Evolutionary conservation across 164 flowering plant genomes (phyloP).

Genomic region (Litsea cubeba): DNA sequence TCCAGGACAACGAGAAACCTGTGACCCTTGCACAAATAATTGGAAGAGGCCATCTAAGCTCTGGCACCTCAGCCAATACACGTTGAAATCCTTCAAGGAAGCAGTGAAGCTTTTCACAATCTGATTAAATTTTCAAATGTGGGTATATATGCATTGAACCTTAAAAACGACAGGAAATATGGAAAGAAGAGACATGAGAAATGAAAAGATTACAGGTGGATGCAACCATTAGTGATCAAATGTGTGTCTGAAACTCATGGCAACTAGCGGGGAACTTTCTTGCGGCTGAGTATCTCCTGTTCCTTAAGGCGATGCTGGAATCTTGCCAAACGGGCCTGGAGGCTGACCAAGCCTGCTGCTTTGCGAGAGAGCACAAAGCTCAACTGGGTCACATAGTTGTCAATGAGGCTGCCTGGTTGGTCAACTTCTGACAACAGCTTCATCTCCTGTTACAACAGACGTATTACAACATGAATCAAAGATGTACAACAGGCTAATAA

Average conservation of each 20-base stretch:
- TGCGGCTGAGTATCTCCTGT: slow-evolving; percentile 88
- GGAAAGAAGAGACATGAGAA: no score
- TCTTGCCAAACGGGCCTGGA: slow-evolving; percentile 92
- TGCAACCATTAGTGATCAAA: not conserved
- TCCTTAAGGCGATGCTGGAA: slow-evolving; percentile 94
- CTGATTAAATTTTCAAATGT: not conserved
- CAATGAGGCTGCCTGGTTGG: slow-evolving; percentile 95
- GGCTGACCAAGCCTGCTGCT: slow-evolving; percentile 89
- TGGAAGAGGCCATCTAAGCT: no score
- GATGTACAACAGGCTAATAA: no score
- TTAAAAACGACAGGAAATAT: not conserved
- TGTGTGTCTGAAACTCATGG: not conserved
- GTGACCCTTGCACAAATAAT: no score
- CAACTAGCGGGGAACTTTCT: slow-evolving; percentile 64
- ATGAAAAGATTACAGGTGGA: not conserved
- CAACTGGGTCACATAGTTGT: slow-evolving; percentile 83
- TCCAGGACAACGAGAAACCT: no score
- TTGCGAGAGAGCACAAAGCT: slow-evolving; percentile 92
- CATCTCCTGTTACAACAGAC: slow-evolving; percentile 68
- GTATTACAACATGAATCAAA: no score
- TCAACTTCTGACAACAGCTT: slow-evolving; percentile 91
- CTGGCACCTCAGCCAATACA: no score
- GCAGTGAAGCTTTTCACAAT: not conserved
- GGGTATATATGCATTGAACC: not conserved
- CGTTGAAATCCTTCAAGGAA: not conserved